These are phyloP conservation scores for Bacterosira constricta DNA, from an alignment of 108 stramenopile genomes.

Conservation along the genomic window DNA sequence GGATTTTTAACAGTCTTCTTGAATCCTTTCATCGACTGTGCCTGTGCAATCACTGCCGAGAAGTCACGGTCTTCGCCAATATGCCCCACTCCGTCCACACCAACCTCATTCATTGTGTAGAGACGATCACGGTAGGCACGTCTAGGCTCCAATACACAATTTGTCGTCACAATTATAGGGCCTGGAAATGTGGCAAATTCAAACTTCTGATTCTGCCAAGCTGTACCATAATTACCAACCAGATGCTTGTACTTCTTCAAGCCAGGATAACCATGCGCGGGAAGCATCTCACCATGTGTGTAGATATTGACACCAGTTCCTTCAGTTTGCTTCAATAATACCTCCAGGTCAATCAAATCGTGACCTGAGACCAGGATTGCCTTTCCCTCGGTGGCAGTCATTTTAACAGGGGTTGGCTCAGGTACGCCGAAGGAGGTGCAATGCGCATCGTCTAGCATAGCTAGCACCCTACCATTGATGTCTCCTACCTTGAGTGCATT, in stretches of 20 bases:
- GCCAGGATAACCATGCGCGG: slow-evolving; percentile 81
- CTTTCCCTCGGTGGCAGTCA: slow-evolving; percentile 74
- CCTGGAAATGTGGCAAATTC: slow-evolving; percentile 80
- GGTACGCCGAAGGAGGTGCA: slow-evolving; percentile 64
- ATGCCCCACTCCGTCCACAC: slow-evolving; percentile 70
- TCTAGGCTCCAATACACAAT: slow-evolving; percentile 80
- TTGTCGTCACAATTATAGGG: slow-evolving; percentile 79
- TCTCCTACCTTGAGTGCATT: slow-evolving; percentile 65
- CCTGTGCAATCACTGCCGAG: slow-evolving; percentile 71
- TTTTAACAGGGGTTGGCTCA: slow-evolving; percentile 65
- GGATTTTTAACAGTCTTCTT: slow-evolving; percentile 60
- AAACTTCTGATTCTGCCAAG: slow-evolving; percentile 88
- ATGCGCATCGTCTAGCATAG: slow-evolving; percentile 69
- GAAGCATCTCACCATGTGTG: slow-evolving; percentile 90
- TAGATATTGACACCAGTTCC: slow-evolving; percentile 86
- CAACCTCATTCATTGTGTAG: slow-evolving; percentile 81
- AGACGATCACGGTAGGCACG: slow-evolving; percentile 72
- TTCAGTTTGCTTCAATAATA: slow-evolving; percentile 79
- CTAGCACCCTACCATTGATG: slow-evolving; percentile 64
- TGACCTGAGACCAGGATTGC: slow-evolving; percentile 82
- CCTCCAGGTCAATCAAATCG: slow-evolving; percentile 70
- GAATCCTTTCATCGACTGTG: slow-evolving; percentile 71
- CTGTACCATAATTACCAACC: slow-evolving; percentile 80
- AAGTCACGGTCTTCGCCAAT: slow-evolving; percentile 69
- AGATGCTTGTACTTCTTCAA: slow-evolving; percentile 76